Conservation (phyloP, 352 stramenopile species). For the Pythium angustatum region DNA sequence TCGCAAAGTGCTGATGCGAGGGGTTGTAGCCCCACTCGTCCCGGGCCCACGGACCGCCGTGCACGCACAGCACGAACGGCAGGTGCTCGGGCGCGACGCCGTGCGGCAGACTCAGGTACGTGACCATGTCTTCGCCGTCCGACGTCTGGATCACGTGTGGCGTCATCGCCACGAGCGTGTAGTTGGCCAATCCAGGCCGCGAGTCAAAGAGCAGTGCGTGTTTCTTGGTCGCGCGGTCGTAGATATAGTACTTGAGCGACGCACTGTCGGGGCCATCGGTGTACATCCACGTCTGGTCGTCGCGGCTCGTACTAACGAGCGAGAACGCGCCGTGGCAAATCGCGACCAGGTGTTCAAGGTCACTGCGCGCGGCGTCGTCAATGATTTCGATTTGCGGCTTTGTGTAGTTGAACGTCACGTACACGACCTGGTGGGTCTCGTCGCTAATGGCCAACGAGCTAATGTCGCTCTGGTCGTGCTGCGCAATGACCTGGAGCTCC, state of each 20-base stretch:
- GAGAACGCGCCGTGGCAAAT: slow-evolving; percentile 28
- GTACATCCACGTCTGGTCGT: slow-evolving; percentile 67
- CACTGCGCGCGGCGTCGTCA: slow-evolving; percentile 30
- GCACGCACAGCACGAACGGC: slow-evolving; percentile 42
- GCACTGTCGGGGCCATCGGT: slow-evolving; percentile 63
- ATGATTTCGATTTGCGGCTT: slow-evolving; percentile 38
- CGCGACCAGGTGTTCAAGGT: slow-evolving; percentile 33
- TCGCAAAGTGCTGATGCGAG: slow-evolving; percentile 44
- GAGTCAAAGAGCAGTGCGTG: slow-evolving; percentile 44
- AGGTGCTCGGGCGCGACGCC: slow-evolving; percentile 32
- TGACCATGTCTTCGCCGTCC: slow-evolving; percentile 45
- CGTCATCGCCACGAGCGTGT: slow-evolving; percentile 39
- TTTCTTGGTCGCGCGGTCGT: slow-evolving; percentile 30
- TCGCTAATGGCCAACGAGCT: slow-evolving; percentile 34
- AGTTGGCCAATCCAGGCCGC: slow-evolving; percentile 36
- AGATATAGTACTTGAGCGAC: slow-evolving; percentile 49
- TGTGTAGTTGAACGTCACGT: slow-evolving; percentile 39
- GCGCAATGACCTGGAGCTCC: slow-evolving; percentile 34
- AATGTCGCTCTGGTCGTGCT: slow-evolving; percentile 36
- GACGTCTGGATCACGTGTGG: slow-evolving; percentile 47
- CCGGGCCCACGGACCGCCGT: slow-evolving; percentile 43
- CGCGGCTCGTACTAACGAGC: slow-evolving; percentile 36
- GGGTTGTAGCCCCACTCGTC: slow-evolving; percentile 38
- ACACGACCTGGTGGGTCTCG: slow-evolving; percentile 25
- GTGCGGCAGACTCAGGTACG: slow-evolving; percentile 44